phyloP scores from a whole-genome alignment of 2,329 filamentous ascomycete genomes.

The Torrubiellomyces zombiae region DNA sequence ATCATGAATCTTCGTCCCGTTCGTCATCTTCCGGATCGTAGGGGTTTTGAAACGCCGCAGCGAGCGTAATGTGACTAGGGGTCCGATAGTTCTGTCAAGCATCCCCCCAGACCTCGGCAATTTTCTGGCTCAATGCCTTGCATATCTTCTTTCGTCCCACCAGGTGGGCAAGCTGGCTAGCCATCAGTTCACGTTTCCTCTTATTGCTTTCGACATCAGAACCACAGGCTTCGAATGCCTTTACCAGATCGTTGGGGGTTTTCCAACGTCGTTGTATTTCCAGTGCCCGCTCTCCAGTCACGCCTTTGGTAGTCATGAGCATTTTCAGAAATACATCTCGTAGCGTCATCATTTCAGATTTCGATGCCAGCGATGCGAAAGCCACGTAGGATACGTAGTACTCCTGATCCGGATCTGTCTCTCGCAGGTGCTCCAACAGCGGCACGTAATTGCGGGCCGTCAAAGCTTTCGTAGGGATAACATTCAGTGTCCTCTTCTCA shows the following conservation, averaged over 20 bases:
- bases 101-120: slow-evolving; percentile 57
- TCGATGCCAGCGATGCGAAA: slow-evolving; percentile 57
- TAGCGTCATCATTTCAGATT: slow-evolving; percentile 57
- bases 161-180: slow-evolving; percentile 35
- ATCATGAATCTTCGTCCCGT: too few relatives aligned
- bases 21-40: too few relatives aligned
- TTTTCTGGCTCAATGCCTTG: slow-evolving; percentile 47
- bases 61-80: too few relatives aligned
- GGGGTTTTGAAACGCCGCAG: too few relatives aligned
- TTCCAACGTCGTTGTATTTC: slow-evolving; percentile 68
- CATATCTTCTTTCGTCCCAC: slow-evolving; percentile 53
- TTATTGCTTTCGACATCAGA: slow-evolving; percentile 31
- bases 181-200: slow-evolving; percentile 43
- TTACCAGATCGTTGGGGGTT: slow-evolving; percentile 55
- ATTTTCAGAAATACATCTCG: slow-evolving; percentile 68
- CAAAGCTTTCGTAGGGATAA: slow-evolving; percentile 51
- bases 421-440: slow-evolving; percentile 40
- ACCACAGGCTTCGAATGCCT: slow-evolving; percentile 45
- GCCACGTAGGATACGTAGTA: slow-evolving; percentile 54
- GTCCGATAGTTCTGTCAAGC: slow-evolving; percentile 11
- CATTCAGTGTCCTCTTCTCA: slow-evolving; percentile 34
- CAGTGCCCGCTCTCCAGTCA: slow-evolving; percentile 62
- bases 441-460: slow-evolving; percentile 49
- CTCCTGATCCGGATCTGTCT: slow-evolving; percentile 28
- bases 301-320: slow-evolving; percentile 63